These are phyloP conservation scores for Hypholoma sublateritium DNA, from an alignment of 768 basidiomycete species.

Conservation along the genomic window DNA sequence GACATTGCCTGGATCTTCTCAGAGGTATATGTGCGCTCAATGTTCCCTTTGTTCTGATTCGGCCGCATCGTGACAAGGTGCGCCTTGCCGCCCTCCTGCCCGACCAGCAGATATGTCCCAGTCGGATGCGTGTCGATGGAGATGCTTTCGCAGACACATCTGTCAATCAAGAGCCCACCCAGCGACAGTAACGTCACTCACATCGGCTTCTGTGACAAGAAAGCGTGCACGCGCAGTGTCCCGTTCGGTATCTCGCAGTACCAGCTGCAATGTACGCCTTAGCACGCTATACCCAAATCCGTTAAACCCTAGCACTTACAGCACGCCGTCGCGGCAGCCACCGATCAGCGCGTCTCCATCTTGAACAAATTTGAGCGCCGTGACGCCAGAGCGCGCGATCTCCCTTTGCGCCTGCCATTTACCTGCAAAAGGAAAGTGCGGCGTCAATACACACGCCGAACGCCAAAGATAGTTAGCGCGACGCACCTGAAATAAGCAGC, in stretches of 20 bases:
- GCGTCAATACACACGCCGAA: neutral
- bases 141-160: slow-evolving; percentile 32
- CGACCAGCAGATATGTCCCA: slow-evolving; percentile 53
- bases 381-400: slow-evolving; percentile 64
- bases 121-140: slow-evolving; percentile 52
- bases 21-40: slow-evolving; percentile 52
- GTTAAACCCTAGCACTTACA: slow-evolving; percentile 40
- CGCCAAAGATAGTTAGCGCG: slow-evolving; percentile 2
- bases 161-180: neutral
- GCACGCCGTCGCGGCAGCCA: slow-evolving; percentile 66
- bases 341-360: slow-evolving; percentile 65
- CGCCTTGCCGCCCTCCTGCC: slow-evolving; percentile 48
- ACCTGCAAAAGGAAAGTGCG: slow-evolving; percentile 32
- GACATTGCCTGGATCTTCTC: slow-evolving; percentile 29
- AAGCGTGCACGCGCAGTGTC: slow-evolving; percentile 57
- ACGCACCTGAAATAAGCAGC: slow-evolving; percentile 56
- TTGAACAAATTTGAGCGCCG: slow-evolving; percentile 60
- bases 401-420: slow-evolving; percentile 66
- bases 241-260: slow-evolving; percentile 69
- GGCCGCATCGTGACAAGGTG: slow-evolving; percentile 51
- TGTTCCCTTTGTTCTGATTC: slow-evolving; percentile 48
- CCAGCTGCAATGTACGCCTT: slow-evolving; percentile 47
- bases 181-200: slow-evolving; percentile 28
- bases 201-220: slow-evolving; percentile 53
- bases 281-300: neutral